phyloP scores from a whole-genome alignment of 345 rosid species.

The Brassica cretica region DNA sequence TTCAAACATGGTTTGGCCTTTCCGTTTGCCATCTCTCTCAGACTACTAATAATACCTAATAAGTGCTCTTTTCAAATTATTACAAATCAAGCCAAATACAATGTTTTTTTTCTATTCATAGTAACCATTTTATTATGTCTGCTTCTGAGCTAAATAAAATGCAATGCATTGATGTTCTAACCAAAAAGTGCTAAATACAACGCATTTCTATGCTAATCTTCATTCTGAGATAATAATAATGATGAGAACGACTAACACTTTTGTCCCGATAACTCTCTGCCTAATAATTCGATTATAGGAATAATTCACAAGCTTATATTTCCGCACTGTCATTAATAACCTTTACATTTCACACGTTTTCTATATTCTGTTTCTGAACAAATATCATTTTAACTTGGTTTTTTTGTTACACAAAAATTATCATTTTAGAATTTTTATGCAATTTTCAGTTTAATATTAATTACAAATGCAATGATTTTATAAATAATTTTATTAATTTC shows the following conservation, averaged over 20 bases:
- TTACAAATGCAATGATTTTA: too few relatives aligned
- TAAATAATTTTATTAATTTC: too few relatives aligned
- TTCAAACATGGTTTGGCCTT: conserved; percentile 20
- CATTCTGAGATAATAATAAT: background rate
- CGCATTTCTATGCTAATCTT: background rate
- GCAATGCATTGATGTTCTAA: background rate
- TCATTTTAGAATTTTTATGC: too few relatives aligned
- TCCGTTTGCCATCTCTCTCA: background rate
- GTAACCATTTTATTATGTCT: background rate
- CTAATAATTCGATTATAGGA: too few relatives aligned
- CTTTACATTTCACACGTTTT: too few relatives aligned
- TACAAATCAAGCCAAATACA: conserved; percentile 1
- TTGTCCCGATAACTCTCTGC: background rate
- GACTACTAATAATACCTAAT: background rate
- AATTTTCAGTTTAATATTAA: too few relatives aligned
- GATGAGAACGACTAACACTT: background rate
- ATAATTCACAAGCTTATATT: too few relatives aligned
- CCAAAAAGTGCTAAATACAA: background rate
- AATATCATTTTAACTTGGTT: too few relatives aligned
- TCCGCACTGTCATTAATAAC: too few relatives aligned
- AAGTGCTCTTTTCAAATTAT: background rate
- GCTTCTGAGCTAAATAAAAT: background rate
- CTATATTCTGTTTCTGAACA: too few relatives aligned
- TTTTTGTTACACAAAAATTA: too few relatives aligned
- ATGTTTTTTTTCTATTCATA: background rate